A percentile compares a stretch with the other conserved stretches of the same genome.
Conservation (phyloP, 345 rosid genomes). For the Acer campestre region DNA sequence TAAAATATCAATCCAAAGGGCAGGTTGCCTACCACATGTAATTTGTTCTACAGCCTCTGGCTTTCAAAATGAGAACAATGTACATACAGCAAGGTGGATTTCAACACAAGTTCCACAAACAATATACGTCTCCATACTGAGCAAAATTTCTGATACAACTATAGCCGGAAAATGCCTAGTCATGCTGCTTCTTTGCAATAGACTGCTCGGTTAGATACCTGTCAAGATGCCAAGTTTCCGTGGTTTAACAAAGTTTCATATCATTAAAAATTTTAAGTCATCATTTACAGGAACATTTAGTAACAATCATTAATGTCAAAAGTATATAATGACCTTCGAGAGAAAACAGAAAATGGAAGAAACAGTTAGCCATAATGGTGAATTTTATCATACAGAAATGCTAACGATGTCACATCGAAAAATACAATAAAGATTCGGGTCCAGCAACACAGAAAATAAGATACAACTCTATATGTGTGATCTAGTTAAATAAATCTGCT, state of each 20-base stretch:
- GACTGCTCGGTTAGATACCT: conserved; percentile 52
- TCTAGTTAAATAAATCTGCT: background rate
- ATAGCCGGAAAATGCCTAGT: background rate
- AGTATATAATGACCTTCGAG: background rate
- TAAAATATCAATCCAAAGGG: background rate
- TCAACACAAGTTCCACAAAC: background rate
- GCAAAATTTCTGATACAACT: background rate
- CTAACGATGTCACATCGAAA: background rate
- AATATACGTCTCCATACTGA: background rate
- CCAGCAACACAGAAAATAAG: background rate
- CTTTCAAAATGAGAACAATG: background rate
- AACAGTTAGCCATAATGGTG: background rate
- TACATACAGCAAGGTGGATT: background rate
- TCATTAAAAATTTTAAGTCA: background rate
- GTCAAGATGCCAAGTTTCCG: conserved; percentile 13
- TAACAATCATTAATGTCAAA: background rate
- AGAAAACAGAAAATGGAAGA: background rate
- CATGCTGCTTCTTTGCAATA: conserved; percentile 23
- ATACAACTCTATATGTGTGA: background rate
- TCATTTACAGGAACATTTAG: background rate
- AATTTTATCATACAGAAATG: background rate
- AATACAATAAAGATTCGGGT: background rate
- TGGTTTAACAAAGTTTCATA: conserved; percentile 1
- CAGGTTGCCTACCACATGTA: background rate
- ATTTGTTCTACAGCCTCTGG: background rate